These are phyloP conservation scores for Aurantiochytrium sp. DNA, from an alignment of 108 stramenopile genomes.

Conservation along the genomic window DNA sequence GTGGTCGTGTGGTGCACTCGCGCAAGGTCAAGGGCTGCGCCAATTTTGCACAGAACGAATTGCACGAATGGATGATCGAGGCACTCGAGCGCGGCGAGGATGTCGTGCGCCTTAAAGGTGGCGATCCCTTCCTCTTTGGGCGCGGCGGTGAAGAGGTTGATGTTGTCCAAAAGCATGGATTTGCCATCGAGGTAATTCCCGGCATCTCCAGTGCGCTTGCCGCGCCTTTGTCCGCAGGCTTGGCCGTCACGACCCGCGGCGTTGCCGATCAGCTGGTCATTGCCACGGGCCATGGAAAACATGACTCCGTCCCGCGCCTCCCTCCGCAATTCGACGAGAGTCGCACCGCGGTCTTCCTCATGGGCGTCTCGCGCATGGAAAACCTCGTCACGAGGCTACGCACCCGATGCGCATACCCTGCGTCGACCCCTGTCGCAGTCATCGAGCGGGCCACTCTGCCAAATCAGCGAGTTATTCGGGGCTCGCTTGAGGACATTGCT, in stretches of 20 bases:
- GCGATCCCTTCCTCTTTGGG: constrained; percentile 95
- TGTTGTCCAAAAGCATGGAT: constrained; percentile 69
- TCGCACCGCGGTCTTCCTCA: constrained; percentile 49
- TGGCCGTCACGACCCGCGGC: constrained; percentile 92
- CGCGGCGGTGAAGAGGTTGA: constrained; percentile 91
- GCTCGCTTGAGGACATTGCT: constrained; percentile 30
- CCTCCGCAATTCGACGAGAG: constrained; percentile 37
- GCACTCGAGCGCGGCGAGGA: constrained; percentile 65
- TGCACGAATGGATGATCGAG: constrained; percentile 77
- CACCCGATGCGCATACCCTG: constrained; percentile 29
- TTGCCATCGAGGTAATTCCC: constrained; percentile 54
- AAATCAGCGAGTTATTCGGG: constrained; percentile 30
- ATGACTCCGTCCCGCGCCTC: constrained; percentile 20
- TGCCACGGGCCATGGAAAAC: constrained; percentile 4
- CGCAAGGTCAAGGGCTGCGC: constrained; percentile 87
- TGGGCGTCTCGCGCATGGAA: constrained; percentile 46
- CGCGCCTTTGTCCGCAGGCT: constrained; percentile 79
- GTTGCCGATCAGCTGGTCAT: constrained; percentile 70
- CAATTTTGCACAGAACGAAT: constrained; percentile 80
- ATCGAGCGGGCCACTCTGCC: constrained; percentile 47
- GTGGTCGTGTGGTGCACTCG: constrained; percentile 68
- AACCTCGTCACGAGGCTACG: constrained; percentile 35
- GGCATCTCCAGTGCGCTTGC: constrained; percentile 92
- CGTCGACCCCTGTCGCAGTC: constrained; percentile 38
- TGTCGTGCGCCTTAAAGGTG: constrained; percentile 91